Conservation (phyloP, 257 asterid species). For the Petrea volubilis region DNA sequence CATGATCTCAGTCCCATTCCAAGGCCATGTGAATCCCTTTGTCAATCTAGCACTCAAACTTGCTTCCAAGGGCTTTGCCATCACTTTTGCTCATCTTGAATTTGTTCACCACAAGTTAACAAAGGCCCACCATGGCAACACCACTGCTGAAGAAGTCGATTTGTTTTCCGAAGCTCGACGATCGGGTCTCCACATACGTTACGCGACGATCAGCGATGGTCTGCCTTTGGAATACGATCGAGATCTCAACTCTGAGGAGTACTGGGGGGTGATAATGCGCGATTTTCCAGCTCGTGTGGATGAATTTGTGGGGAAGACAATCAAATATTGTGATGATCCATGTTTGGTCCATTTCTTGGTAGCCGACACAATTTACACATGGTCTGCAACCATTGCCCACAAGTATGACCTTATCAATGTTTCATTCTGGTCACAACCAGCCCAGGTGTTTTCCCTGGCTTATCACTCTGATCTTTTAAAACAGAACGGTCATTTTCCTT, state of each 20-base stretch:
- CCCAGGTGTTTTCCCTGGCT: conserved; percentile 44
- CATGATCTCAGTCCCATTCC: not conserved
- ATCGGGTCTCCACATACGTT: conserved; percentile 49
- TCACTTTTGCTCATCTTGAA: not conserved
- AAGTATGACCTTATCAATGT: conserved; percentile 48
- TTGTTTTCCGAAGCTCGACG: conserved; percentile 21
- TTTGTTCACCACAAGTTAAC: not conserved
- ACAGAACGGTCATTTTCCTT: conserved; percentile 44
- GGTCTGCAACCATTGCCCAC: conserved; percentile 42
- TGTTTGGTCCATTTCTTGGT: conserved; percentile 33
- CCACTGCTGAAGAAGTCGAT: not conserved
- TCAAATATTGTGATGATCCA: conserved; percentile 23
- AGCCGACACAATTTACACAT: conserved; percentile 43
- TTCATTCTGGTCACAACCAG: conserved; percentile 40
- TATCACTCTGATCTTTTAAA: conserved; percentile 44
- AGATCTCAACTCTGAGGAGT: conserved; percentile 21
- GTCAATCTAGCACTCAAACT: not conserved
- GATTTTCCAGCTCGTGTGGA: conserved; percentile 41
- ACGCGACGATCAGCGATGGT: conserved; percentile 47
- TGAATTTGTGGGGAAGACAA: conserved; percentile 40
- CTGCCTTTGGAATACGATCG: conserved; percentile 51
- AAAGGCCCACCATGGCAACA: not conserved
- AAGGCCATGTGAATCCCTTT: not conserved
- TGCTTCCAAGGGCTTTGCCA: not conserved
- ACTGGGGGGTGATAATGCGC: conserved; percentile 26